Base-by-base conservation (phyloP, 169 alveolate genomes). In the Babesia sp. region DNA sequence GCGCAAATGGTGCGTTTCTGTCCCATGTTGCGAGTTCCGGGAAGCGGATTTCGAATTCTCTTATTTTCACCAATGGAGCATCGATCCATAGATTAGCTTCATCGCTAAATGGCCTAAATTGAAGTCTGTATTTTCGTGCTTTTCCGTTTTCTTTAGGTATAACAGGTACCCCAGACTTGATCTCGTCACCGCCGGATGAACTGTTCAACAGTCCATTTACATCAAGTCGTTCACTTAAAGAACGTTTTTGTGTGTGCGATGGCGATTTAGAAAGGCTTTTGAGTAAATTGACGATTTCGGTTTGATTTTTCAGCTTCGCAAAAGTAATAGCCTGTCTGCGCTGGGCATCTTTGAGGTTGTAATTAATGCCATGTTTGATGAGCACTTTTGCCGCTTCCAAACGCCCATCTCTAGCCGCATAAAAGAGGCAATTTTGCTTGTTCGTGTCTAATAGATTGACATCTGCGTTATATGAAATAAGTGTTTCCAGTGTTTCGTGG, bases 391-490 rank as follows among this genome's bases (percentile, higher is more conserved):
- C 95, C n/a, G 96, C 91, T 42, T 93, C 96, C 57, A 90, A 60
- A 18, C 97, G 70, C 20, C 96, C 96, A 70, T 93, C 97, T 59
- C 97, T 90, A 34, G 94, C 91, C 22, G 98, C 98, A 84, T 95
- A 95, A 70, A 93, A 95, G 29, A 95, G 68, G 28, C 97, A 93
- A 31, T 98, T 94, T 80, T 94, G 96, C 31, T 88, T 90, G 61
- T 92, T 92, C 36, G 86, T 90, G 75, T 95, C 98, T 14, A 87
- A 48, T 24, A 91, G 74, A 83, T 95, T 94, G 1, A 93, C 90
- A 59, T 95, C 93, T 6, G 96, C 97, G 31, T 94, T 94, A 60
- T 69, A 66, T 59, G 91, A 85, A 61, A 94, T 76, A 50, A 94
- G 82, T 34, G 74, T 67, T 14, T 75, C 80, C 24, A 94, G 90